Base-by-base conservation (phyloP, 2,329 filamentous ascomycete species). In the Epichloe baconii region DNA sequence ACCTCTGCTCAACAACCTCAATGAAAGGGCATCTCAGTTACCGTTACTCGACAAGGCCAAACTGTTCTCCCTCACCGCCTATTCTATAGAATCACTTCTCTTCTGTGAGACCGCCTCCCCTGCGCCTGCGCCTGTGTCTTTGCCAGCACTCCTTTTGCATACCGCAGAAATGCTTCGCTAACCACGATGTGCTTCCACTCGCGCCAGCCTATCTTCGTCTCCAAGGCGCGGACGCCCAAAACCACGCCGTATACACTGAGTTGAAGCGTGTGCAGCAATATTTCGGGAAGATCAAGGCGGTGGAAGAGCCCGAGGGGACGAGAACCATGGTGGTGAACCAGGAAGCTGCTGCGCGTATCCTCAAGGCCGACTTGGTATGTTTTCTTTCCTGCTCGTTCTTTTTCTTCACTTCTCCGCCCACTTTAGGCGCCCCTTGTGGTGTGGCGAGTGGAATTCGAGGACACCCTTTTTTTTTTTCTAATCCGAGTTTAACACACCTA, bases 1-100 rank as follows among this genome's bases (percentile, higher is more conserved):
- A 55, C 88, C 91, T n/a, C 71, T 97, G 5, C 70, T 95, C 26
- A 72, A 75, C 37, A 75, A 76, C 47, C 70, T 96, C 43, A 73
- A 80, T 48, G 79, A 83, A 41, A 78, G 80, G 52, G 81, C 88
- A 5, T 83, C 81, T 51, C 88, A 88, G 63, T 75, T 97, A 31
- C 90, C 91, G 2, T 76, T 97, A n/a, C 76, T 98, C 54, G 91
- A 97, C 72, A 90, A 88, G 71, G 89, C 93, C 7, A 96, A 97
- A 70, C 81, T 96, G 53, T 88, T 94, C 64, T 83, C 93, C n/a
- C 75, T 95, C 19, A 76, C 84, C 48, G 85, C 88, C 17, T 98
- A 97, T 66, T 79, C 90, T 0, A 83, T 98, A 56, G 91, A 97
- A 63, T 94, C 90, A 0, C 72, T 95, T 10, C 71, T 98, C 7